These are phyloP conservation scores for Penium margaritaceum DNA, from an alignment of 139 green algal species.

Conservation along the genomic window DNA sequence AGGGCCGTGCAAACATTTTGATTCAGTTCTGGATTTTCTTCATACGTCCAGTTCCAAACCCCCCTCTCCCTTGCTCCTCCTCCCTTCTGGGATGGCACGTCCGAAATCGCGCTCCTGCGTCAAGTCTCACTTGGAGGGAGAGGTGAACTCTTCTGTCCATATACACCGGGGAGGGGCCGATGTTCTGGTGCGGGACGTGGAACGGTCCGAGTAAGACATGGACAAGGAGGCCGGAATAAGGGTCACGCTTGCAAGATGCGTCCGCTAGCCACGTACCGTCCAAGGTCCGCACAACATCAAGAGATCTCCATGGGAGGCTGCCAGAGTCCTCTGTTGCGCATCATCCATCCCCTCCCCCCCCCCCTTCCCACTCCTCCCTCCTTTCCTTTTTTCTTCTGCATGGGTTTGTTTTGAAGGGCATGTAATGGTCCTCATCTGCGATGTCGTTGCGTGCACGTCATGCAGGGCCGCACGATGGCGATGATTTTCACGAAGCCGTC, in stretches of 20 bases:
- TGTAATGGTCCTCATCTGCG: conserved; percentile 56
- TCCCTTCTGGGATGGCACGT: neutral
- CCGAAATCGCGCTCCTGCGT: neutral
- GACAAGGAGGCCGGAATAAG: conserved; percentile 94
- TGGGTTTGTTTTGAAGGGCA: too few species aligned
- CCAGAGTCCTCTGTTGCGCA: neutral
- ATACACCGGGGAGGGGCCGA: conserved; percentile 96
- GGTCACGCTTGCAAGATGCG: conserved; percentile 78
- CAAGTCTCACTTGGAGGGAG: too few species aligned
- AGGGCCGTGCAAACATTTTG: too few species aligned
- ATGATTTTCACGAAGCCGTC: conserved; percentile 99
- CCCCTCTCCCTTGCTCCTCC: neutral
- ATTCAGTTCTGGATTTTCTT: conserved; percentile 10
- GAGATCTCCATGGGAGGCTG: too few species aligned
- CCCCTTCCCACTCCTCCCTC: neutral
- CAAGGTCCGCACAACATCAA: too few species aligned
- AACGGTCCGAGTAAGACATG: too few species aligned
- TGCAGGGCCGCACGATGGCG: conserved; percentile 78
- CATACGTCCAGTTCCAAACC: neutral
- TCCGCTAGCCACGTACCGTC: too few species aligned
- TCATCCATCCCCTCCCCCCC: neutral
- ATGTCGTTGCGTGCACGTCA: conserved; percentile 40
- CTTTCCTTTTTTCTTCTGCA: neutral
- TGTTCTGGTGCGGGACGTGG: conserved; percentile 89
- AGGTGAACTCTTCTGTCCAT: conserved; percentile 95